A percentile compares a stretch with the other conserved stretches of the same genome.
phyloP scores from a whole-genome alignment of 2,329 filamentous ascomycete genomes.

The Venturia pyrina region DNA sequence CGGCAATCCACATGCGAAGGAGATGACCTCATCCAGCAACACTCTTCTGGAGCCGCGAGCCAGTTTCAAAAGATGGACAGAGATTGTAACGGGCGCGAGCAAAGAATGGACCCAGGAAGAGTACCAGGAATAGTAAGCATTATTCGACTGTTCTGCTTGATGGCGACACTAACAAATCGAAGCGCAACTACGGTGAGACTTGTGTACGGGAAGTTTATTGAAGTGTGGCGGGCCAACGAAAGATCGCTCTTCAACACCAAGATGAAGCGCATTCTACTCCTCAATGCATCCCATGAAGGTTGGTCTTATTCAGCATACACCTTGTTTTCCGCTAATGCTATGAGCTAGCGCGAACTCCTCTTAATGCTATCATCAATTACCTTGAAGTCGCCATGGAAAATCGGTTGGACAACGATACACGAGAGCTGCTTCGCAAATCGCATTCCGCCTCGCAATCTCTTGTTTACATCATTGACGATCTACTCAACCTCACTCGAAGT shows the following conservation, averaged over 20 bases:
- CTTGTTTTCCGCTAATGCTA: background rate
- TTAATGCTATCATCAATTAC: conserved; percentile 93
- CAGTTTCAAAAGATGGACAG: conserved; percentile 72
- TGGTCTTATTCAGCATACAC: background rate
- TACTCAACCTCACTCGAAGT: conserved; percentile 77
- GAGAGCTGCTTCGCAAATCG: conserved; percentile 73
- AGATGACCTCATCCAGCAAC: conserved; percentile 60
- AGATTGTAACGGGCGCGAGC: conserved; percentile 71
- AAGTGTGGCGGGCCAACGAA: conserved; percentile 88
- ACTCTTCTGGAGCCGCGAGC: conserved; percentile 67
- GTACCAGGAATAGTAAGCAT: conserved; percentile 18
- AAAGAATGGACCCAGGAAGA: conserved; percentile 84
- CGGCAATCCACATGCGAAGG: conserved; percentile 76
- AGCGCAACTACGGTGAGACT: conserved; percentile 79
- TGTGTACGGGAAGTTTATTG: conserved; percentile 83
- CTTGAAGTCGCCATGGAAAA: conserved; percentile 85
- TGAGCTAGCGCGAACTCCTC: conserved; percentile 52
- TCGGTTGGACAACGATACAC: conserved; percentile 64
- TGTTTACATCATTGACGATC: conserved; percentile 88
- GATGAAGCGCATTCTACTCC: conserved; percentile 65
- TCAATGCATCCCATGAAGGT: conserved; percentile 86
- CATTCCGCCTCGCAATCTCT: conserved; percentile 87
- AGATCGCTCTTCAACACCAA: conserved; percentile 72
- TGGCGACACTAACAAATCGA: conserved; percentile 40
- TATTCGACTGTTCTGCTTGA: background rate